A percentile compares a stretch with the other conserved stretches of the same genome.
Conservation (phyloP, 345 rosid species). For the Citrus maxima region DNA sequence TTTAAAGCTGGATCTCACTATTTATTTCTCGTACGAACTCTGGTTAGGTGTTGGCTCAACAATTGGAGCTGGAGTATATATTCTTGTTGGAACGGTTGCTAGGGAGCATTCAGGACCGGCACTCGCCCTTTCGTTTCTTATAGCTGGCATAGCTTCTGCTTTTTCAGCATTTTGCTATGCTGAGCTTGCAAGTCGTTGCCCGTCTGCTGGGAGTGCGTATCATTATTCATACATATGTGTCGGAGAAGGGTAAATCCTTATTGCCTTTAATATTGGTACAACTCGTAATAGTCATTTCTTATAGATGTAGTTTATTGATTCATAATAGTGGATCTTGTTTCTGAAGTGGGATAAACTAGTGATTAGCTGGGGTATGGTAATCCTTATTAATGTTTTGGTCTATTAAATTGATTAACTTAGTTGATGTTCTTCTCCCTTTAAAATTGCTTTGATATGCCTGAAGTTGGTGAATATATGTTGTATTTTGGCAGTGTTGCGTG, state of each 20-base stretch:
- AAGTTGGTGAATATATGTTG: neutral
- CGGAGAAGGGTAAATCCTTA: slow-evolving; percentile 75
- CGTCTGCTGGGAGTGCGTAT: slow-evolving; percentile 99
- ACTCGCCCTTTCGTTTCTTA: slow-evolving; percentile 77
- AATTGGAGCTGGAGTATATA: slow-evolving; percentile 97
- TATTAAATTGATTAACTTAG: neutral
- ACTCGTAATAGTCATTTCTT: neutral
- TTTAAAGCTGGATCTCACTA: neutral
- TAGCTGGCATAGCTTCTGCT: slow-evolving; percentile 93
- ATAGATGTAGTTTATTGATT: neutral
- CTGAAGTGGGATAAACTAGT: neutral
- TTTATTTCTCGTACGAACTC: neutral
- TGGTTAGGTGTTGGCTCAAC: slow-evolving; percentile 91
- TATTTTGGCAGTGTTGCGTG: slow-evolving; percentile 67
- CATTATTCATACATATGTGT: slow-evolving; percentile 91
- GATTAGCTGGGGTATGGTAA: neutral
- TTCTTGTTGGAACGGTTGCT: slow-evolving; percentile 95
- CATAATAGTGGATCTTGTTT: neutral
- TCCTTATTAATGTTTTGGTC: neutral
- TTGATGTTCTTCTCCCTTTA: neutral
- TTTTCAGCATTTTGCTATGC: slow-evolving; percentile 97
- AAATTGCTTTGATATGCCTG: neutral
- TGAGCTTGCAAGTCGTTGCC: slow-evolving; percentile 90
- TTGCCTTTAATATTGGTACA: neutral
- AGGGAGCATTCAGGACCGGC: slow-evolving; percentile 99